phyloP scores from a whole-genome alignment of 2,329 filamentous ascomycete species.

The Allantophomopsis lycopodina region DNA sequence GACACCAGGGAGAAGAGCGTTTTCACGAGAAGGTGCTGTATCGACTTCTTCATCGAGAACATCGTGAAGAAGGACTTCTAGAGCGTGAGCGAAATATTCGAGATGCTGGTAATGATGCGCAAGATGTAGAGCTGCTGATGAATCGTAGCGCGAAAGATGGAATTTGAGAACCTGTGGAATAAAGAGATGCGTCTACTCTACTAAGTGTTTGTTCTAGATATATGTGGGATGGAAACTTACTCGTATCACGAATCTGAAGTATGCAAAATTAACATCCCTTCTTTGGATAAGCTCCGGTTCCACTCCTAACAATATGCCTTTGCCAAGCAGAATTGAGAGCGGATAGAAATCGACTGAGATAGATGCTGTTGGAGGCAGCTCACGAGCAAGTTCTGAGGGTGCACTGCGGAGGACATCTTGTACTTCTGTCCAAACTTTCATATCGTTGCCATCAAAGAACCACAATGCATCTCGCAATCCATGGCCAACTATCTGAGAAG shows the following conservation, averaged over 20 bases:
- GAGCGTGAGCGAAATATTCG: conserved; percentile 82
- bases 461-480: conserved; percentile 73
- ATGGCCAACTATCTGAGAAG: neutral
- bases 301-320: conserved; percentile 80
- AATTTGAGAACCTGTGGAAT: conserved; percentile 76
- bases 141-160: conserved; percentile 62
- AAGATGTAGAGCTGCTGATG: conserved; percentile 67
- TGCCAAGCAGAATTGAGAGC: conserved; percentile 72
- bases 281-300: conserved; percentile 91
- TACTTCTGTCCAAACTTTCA: conserved; percentile 82
- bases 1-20: conserved; percentile 50
- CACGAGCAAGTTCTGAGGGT: conserved; percentile 48
- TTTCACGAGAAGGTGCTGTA: conserved; percentile 44
- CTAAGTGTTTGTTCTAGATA: conserved; percentile 4
- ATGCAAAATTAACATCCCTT: conserved; percentile 81
- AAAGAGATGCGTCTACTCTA: conserved; percentile 73
- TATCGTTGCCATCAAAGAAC: conserved; percentile 79
- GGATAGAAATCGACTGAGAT: conserved; percentile 93
- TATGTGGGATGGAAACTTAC: conserved; percentile 33
- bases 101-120: conserved; percentile 77
- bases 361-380: conserved; percentile 60
- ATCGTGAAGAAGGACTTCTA: conserved; percentile 85
- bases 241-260: conserved; percentile 75
- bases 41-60: conserved; percentile 94
- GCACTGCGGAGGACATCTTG: conserved; percentile 67